Base-by-base conservation (phyloP, 768 basidiomycete genomes). In the Rhodotorula graminis region DNA sequence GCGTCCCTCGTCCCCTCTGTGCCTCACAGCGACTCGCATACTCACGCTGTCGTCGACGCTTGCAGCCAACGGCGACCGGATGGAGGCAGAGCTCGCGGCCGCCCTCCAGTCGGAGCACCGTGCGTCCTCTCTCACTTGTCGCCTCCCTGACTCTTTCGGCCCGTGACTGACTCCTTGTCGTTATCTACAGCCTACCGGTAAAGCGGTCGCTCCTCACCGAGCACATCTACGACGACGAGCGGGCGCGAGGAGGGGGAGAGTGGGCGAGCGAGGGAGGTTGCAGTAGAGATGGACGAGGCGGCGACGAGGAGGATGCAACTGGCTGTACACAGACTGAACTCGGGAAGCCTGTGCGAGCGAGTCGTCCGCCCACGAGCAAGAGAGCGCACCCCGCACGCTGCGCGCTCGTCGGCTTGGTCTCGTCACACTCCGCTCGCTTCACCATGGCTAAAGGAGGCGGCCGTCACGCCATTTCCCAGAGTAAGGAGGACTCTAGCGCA, bases 11-110 rank as follows among this genome's bases (percentile, higher is more conserved):
- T n/a, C n/a, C 15, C 53, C 49, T 21, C 14, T 57, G 8, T 19
- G 23, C 33, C 21, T 21, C 40, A 37, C 0, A 25, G 19, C 8
- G n/a, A 12, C 31, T 15, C 42, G 27, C n/a, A 11, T 27, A 21
- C 40, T 42, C 25, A 59, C 37, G 10, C 25, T 7, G 21, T 9
- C 23, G 23, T 12, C 1, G n/a, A 19, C 7, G 37, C 61, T 1
- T 33, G 31, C 42, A 73, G 73, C 73, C 37, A 97, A 95, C 79
- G 95, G 96, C 66, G 96, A 98, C 83, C 84, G 91, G 77, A 92
- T 93, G 68, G 96, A 99, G 82, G 92, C 94, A 40, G 96, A 98
- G 83, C 92, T 99, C 78, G 94, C 94, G 67, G 94, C 96, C 59
- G 97, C 98, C 82, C 74, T 84, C 59, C 80, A 82, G 68, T 76